These are phyloP conservation scores for Setaria italica DNA, from an alignment of 202 grass and related monocot species.

Conservation along the genomic window DNA sequence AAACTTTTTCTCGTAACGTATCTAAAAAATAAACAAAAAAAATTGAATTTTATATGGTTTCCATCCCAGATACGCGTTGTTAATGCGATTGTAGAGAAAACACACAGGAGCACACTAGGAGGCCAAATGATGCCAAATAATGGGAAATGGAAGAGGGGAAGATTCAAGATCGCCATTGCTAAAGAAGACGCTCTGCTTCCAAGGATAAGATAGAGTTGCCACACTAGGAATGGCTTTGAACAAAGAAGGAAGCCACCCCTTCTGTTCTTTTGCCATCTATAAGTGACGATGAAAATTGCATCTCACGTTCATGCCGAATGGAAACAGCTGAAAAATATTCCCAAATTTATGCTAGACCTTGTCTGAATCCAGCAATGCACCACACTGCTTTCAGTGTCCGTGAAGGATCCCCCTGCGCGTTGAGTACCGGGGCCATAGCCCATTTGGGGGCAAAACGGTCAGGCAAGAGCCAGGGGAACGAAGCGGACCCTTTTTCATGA, in stretches of 20 bases:
- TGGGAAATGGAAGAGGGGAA: too few relatives aligned
- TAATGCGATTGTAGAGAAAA: too few relatives aligned
- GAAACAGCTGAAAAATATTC: not conserved
- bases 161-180: too few relatives aligned
- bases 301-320: not conserved
- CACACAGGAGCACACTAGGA: too few relatives aligned
- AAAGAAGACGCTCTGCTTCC: too few relatives aligned
- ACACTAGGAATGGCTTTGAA: not conserved
- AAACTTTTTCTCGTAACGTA: too few relatives aligned
- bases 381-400: not conserved
- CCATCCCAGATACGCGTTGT: too few relatives aligned
- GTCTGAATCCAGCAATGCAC: not conserved
- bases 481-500: not conserved
- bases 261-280: not conserved
- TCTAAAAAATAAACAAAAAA: too few relatives aligned
- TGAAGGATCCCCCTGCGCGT: not conserved
- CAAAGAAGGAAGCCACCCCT: not conserved
- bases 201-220: not conserved
- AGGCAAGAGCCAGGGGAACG: not conserved
- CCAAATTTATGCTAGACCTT: not conserved
- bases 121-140: too few relatives aligned
- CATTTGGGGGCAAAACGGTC: conserved; percentile 20
- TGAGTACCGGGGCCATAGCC: not conserved
- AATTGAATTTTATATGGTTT: too few relatives aligned
- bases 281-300: not conserved